A percentile compares a stretch with the other conserved stretches of the same genome.
Evolutionary conservation across 306 rosid species (phyloP).

Genomic region (Quercus suber): DNA sequence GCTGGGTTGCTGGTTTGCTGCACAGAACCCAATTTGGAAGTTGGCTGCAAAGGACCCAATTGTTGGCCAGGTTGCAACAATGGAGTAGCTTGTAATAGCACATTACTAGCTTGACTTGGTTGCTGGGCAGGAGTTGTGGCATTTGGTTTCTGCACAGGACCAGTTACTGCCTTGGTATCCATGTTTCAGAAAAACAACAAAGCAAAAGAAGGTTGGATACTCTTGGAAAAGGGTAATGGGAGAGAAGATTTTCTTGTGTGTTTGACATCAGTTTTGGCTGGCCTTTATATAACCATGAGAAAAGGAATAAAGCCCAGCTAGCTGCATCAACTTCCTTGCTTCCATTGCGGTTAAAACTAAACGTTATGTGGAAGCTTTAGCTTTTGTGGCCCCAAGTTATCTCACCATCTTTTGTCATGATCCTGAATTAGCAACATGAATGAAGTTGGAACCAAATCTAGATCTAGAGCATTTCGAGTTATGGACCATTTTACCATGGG

Average conservation of each 20-base stretch:
- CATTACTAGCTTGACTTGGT: too few relatives aligned
- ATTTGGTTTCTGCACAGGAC: background rate
- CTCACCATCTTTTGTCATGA: conserved; percentile 6
- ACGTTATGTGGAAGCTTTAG: conserved; percentile 18
- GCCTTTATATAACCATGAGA: conserved; percentile 28
- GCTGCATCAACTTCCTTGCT: conserved; percentile 55
- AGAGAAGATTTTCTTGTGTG: conserved; percentile 10
- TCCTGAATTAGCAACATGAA: background rate
- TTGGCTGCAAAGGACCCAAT: too few relatives aligned
- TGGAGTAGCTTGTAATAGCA: too few relatives aligned
- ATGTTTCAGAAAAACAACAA: conserved; percentile 11
- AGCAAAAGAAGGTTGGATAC: conserved; percentile 2
- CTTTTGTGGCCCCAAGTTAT: conserved; percentile 18
- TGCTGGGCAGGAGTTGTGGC: too few relatives aligned
- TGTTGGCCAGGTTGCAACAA: too few relatives aligned
- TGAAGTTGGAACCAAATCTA: too few relatives aligned
- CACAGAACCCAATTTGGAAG: too few relatives aligned
- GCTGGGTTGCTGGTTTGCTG: too few relatives aligned
- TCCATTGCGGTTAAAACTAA: conserved; percentile 24
- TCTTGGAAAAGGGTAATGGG: background rate
- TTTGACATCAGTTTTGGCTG: conserved; percentile 4
- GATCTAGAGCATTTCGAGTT: too few relatives aligned
- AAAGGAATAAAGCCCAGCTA: conserved; percentile 39
- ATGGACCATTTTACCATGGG: too few relatives aligned
- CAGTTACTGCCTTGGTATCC: conserved; percentile 27